These are phyloP conservation scores for Fistulinella prunicolor DNA, from an alignment of 768 basidiomycete genomes.

Conservation along the genomic window DNA sequence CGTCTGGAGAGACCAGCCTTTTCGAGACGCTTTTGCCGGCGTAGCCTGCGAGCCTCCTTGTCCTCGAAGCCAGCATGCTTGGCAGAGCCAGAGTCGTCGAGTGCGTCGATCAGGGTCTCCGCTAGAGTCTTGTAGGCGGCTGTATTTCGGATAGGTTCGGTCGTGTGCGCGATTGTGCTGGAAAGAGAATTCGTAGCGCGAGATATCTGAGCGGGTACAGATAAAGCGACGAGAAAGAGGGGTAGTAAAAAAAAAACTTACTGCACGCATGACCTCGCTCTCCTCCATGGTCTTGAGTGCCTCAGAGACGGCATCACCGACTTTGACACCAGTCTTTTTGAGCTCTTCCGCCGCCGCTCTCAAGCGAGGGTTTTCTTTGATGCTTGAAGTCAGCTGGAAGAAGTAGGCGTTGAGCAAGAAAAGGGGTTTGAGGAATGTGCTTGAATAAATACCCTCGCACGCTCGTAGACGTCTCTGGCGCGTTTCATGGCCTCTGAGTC, in stretches of 20 bases:
- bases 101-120: slow-evolving; percentile 85
- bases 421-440: background rate
- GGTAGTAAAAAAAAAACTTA: slow-evolving; percentile 36
- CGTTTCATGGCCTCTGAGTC: slow-evolving; percentile 95
- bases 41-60: slow-evolving; percentile 80
- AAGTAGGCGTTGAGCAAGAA: slow-evolving; percentile 4
- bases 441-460: slow-evolving; percentile 70
- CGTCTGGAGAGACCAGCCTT: slow-evolving; percentile 71
- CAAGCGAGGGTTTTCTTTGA: slow-evolving; percentile 92
- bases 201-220: slow-evolving; percentile 56
- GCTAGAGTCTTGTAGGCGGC: slow-evolving; percentile 90
- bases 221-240: background rate
- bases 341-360: slow-evolving; percentile 93
- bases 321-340: slow-evolving; percentile 82
- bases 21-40: slow-evolving; percentile 75
- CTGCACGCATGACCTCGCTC: slow-evolving; percentile 85
- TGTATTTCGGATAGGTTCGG: slow-evolving; percentile 96
- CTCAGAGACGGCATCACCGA: slow-evolving; percentile 91
- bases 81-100: slow-evolving; percentile 90
- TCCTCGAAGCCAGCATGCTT: slow-evolving; percentile 97
- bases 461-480: slow-evolving; percentile 89
- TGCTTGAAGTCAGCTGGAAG: slow-evolving; percentile 79
- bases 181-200: slow-evolving; percentile 84
- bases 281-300: slow-evolving; percentile 94
- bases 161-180: slow-evolving; percentile 79